Conservation (phyloP, 2,329 filamentous ascomycete genomes). For the Cladosporium sp. region DNA sequence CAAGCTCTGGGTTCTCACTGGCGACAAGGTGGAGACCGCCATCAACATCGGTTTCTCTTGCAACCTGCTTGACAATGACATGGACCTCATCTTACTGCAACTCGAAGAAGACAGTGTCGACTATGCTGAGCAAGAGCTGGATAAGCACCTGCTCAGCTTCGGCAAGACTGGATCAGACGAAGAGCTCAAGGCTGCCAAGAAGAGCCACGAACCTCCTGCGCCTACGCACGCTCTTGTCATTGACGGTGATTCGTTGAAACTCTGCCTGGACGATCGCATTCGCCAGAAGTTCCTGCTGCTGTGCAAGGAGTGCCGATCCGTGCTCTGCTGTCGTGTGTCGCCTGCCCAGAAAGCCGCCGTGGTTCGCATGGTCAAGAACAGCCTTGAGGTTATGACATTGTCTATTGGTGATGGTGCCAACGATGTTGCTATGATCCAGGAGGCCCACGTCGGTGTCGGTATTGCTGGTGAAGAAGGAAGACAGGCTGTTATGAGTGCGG, state of each 20-base stretch:
- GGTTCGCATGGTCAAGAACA: constrained; percentile 89
- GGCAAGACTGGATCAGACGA: constrained; percentile 77
- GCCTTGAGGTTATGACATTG: constrained; percentile 91
- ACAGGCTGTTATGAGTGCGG: constrained; percentile 92
- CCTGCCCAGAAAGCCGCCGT: constrained; percentile 97
- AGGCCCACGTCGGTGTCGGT: constrained; percentile 93
- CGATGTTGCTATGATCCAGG: constrained; percentile 96
- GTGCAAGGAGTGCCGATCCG: constrained; percentile 95
- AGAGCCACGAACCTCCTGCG: constrained; percentile 79
- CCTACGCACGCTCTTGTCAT: constrained; percentile 91
- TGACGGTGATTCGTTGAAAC: constrained; percentile 87
- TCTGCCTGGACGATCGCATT: constrained; percentile 75
- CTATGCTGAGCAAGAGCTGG: constrained; percentile 65
- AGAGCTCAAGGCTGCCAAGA: constrained; percentile 73
- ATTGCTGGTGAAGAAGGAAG: constrained; percentile 90
- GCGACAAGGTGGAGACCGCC: constrained; percentile 97
- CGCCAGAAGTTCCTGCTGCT: constrained; percentile 91
- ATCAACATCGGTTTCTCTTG: constrained; percentile 99
- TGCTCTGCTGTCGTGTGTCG: constrained; percentile 95
- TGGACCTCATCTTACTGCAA: constrained; percentile 92
- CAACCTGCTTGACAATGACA: constrained; percentile 93
- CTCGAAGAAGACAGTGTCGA: constrained; percentile 68
- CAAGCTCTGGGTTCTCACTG: constrained; percentile 96
- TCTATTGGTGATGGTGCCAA: constrained; percentile 93
- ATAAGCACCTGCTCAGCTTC: constrained; percentile 69